Conservation (phyloP, 2,329 filamentous ascomycete genomes). For the Stagonosporopsis rhizophila region DNA sequence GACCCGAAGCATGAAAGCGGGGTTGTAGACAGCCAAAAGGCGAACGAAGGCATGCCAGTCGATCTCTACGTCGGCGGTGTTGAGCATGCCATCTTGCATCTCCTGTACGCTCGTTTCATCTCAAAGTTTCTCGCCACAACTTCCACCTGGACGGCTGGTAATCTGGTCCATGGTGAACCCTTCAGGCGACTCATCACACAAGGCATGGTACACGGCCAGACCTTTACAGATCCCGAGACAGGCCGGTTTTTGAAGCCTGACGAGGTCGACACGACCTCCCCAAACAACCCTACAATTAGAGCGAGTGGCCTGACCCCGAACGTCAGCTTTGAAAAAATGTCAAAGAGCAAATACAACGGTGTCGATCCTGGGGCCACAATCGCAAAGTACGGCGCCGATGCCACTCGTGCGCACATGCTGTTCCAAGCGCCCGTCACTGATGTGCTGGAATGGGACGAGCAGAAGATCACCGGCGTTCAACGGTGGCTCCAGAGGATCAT, state of each 20-base stretch:
- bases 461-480: conserved; percentile 80
- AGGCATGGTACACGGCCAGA: conserved; percentile 92
- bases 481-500: conserved; percentile 78
- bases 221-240: conserved; percentile 75
- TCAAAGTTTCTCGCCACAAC: conserved; percentile 80
- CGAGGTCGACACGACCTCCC: conserved; percentile 72
- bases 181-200: conserved; percentile 85
- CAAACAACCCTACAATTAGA: conserved; percentile 69
- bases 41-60: conserved; percentile 70
- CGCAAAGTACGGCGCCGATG: conserved; percentile 78
- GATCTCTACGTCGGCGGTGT: conserved; percentile 90
- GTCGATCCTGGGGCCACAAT: conserved; percentile 81
- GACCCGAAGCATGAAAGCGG: conserved; percentile 70
- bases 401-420: conserved; percentile 83
- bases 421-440: conserved; percentile 88
- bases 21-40: conserved; percentile 68
- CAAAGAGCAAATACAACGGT: conserved; percentile 92
- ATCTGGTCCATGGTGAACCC: conserved; percentile 66
- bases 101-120: conserved; percentile 88
- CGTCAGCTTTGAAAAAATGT: conserved; percentile 88
- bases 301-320: conserved; percentile 65
- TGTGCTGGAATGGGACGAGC: conserved; percentile 85
- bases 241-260: conserved; percentile 79
- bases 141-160: conserved; percentile 50
- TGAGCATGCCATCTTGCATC: conserved; percentile 88